Base-by-base conservation (phyloP, 192 early-diverging fungal species). In the Chytriomyces sp. region DNA sequence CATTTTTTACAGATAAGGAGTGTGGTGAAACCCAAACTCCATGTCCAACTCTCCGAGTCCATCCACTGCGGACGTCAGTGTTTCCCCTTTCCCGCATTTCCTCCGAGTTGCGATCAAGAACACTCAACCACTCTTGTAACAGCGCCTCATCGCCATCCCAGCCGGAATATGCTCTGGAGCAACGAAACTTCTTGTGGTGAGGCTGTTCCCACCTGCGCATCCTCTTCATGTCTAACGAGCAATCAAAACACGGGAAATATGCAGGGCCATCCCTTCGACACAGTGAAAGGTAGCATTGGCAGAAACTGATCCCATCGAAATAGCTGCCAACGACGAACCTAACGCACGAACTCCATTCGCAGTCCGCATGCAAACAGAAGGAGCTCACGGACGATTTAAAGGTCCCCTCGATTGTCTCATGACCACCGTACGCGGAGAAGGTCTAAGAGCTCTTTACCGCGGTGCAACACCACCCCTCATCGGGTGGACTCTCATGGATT, bases 401-500 rank as follows among this genome's bases (percentile, higher is more conserved):
- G 68, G 94, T 87, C 67, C 93, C 88, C 0, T 86, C 89, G 82
- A 98, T 78, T 98, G 97, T 75, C 63, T 93, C 13, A 75, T 91
- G 35, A 86, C 93, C 69, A 98, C 95, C 0, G 82, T 99, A 43
- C 82, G 90, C 6, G 0, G 78, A 71, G 85, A 86, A 81, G 85
- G 85, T 5, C 68, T 85, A 59, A 80, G 90, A 6, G 95, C 93
- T 8, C 85, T 98, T 6, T 98, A 98, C 85, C 95, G 95, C 79
- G 96, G 96, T 57, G 94, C 95, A 13, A 95, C 94, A 24, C 94
- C 94, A 9, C 96, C 96, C 20, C 80, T 98, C 60, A 77, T 98
- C 62, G 96, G 96, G 11, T 98, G 95, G 94, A 90, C 91, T 2
- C 84, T 93, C 63, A 95, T 96, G 94, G 94, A 96, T 74, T 78